Evolutionary conservation across 2,329 filamentous ascomycete species (phyloP).

Genomic region (Thelonectria olida): DNA sequence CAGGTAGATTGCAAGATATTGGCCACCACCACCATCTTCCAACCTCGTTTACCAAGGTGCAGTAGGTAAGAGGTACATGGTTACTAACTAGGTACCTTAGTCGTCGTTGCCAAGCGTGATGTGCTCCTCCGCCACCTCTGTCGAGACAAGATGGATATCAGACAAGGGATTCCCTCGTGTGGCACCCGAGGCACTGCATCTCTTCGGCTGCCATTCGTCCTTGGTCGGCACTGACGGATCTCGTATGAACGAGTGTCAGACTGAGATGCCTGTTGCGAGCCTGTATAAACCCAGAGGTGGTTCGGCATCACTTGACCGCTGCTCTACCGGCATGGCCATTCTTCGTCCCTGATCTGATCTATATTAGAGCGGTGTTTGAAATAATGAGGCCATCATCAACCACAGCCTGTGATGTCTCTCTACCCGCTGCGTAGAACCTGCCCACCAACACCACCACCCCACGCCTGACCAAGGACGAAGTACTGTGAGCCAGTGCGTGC

Average conservation of each 20-base stretch:
- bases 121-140: slow-evolving; percentile 22
- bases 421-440: slow-evolving; percentile 32
- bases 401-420: slow-evolving; percentile 33
- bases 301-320: slow-evolving; percentile 40
- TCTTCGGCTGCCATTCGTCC: slow-evolving; percentile 33
- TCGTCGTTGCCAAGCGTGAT: slow-evolving; percentile 8
- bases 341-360: slow-evolving; percentile 37
- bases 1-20: slow-evolving; percentile 7
- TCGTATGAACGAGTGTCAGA: slow-evolving; percentile 27
- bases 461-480: slow-evolving; percentile 27
- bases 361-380: slow-evolving; percentile 31
- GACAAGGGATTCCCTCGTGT: slow-evolving; percentile 36
- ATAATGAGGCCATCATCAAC: slow-evolving; percentile 40
- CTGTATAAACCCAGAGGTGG: slow-evolving; percentile 32
- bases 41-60: background rate
- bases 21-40: background rate
- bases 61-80: background rate
- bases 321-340: slow-evolving; percentile 27
- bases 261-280: slow-evolving; percentile 25
- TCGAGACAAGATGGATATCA: slow-evolving; percentile 5
- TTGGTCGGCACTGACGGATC: slow-evolving; percentile 30
- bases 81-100: background rate
- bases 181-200: slow-evolving; percentile 37
- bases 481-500: slow-evolving; percentile 30
- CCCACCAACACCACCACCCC: slow-evolving; percentile 38